These are phyloP conservation scores for Phytophthora pisi DNA, from an alignment of 352 stramenopile species.

Conservation along the genomic window DNA sequence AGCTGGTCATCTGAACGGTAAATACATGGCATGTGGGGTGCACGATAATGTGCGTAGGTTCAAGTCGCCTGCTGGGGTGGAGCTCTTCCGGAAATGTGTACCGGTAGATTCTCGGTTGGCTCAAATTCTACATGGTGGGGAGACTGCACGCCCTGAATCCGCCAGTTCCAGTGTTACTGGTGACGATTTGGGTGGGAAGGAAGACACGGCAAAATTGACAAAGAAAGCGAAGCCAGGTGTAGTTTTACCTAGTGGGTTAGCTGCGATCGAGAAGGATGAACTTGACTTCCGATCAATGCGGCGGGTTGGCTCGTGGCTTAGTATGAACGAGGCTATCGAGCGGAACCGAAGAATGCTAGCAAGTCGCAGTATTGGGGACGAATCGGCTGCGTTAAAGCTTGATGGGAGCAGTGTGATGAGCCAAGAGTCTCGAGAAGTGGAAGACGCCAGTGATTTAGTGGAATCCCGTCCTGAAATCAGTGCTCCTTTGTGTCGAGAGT, in stretches of 20 bases:
- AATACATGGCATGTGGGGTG: constrained; percentile 63
- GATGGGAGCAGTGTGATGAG: constrained; percentile 52
- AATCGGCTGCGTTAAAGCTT: not conserved
- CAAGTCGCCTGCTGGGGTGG: constrained; percentile 64
- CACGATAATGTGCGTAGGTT: constrained; percentile 62
- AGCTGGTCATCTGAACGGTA: constrained; percentile 58
- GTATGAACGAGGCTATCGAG: constrained; percentile 55
- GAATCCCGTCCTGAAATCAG: constrained; percentile 47
- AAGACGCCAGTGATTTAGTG: constrained; percentile 31
- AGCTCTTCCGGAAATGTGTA: constrained; percentile 76
- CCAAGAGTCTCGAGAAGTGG: constrained; percentile 38
- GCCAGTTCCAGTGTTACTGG: not conserved
- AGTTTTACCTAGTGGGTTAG: constrained; percentile 42
- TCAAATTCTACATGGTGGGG: constrained; percentile 36
- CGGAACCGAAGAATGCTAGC: constrained; percentile 40
- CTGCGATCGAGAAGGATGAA: constrained; percentile 48
- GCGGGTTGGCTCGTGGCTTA: constrained; percentile 67
- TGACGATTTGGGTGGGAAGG: constrained; percentile 2
- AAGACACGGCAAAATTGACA: not conserved
- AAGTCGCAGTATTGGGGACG: constrained; percentile 13
- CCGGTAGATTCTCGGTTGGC: constrained; percentile 51
- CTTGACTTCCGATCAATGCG: constrained; percentile 66
- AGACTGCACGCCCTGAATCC: constrained; percentile 12
- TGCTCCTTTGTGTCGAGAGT: constrained; percentile 66
- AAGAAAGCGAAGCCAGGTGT: constrained; percentile 2